Evolutionary conservation across 208 protist genomes (phyloP), one percentile per base, ranked within the genome.

Genomic region (Blastocrithidia nonstop): DNA sequence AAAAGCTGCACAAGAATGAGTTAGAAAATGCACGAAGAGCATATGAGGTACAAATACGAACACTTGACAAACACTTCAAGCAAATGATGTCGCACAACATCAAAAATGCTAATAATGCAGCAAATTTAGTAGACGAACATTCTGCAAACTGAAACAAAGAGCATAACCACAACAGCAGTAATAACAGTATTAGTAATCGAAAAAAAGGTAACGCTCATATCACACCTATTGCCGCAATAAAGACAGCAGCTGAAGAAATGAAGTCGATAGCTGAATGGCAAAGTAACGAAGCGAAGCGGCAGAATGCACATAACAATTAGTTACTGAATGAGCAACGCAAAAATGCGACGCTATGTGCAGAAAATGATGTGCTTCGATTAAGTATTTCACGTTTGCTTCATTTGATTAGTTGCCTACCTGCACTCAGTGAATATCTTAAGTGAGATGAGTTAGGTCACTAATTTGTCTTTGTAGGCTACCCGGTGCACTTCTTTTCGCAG

Each of bases 311-410:
- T 35, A n/a, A 25, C 26, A 47, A 45, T 5, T 29, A 47, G 32
- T 9, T 47, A 50, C n/a, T 29, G 38, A 16, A 54, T 25, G 44
- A 58, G 23, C 54, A 70, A 4, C 53, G 51, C 15, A 44, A 45
- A 2, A 36, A 59, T 5, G 56, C 45, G 23, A 54, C 71, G 21
- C 51, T 53, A 15, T 60, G 57, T 29, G 67, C 76, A 38, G 65
- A 82, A 36, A 61, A 82, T 15, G 61, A 74, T 24, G 68, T 52
- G 4, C 59, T 66, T 29, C 77, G 60, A 27, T 49, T 79, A 4
- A 88, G 82, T 50, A 71, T 82, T 60, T 66, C 71, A 17, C 71
- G 77, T 4, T 56, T 91, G 51, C 60, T 91, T 48, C 66, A 57
- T n/a, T 42, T 91, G 16, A 54, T 91, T 35, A 49, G 55, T 4